Evolutionary conservation across 257 asterid genomes (phyloP), one percentile per base, ranked within the genome.

Genomic region (Gentiana straminea): DNA sequence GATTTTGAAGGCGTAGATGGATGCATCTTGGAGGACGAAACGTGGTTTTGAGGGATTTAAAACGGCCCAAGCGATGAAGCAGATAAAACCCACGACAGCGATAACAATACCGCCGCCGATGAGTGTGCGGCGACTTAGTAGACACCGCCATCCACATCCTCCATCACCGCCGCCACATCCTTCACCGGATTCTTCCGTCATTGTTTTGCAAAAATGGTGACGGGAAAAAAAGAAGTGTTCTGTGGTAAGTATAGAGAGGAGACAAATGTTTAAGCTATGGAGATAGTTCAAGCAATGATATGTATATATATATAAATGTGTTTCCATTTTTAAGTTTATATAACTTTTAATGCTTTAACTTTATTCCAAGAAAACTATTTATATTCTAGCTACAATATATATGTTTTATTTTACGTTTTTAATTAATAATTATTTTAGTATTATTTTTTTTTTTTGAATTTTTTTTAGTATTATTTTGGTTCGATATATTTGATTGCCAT

Each of bases 1-100:
- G 61, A 81, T 49, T 82, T 83, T 86, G 79, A 83, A 77, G 60
- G 81, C 77, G 75, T 74, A 75, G 32, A 86, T 62, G 50, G 92
- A 77, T 66, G 78, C 84, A 61, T 85, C 95, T 38, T 79, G 88
- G 73, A 81, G 92, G 76, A 71, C 35, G 78, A 85, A 76, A 1
- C 57, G 82, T 1, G 94, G 95, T 10, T 85, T 89, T 12, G 85
- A 9, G 5, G 94, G 95, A 37, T 80, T 90, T 70, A 77, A 85
- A 75, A 89, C 74, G 63, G 83, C 84, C 73, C 68, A 89, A 0
- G 79, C 36, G 0, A 85, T 75, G 75, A 88, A 75, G 65, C 74
- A 57, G 49, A 61, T 33, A 75, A 85, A 57, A 70, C 85, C 86
- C 67, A 76, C 45, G 61, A 68, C 54, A 62, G 47, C 8, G 36